Evolutionary conservation across 805 yeast species (phyloP).

Genomic region (Sugiyamaella lignohabitans): DNA sequence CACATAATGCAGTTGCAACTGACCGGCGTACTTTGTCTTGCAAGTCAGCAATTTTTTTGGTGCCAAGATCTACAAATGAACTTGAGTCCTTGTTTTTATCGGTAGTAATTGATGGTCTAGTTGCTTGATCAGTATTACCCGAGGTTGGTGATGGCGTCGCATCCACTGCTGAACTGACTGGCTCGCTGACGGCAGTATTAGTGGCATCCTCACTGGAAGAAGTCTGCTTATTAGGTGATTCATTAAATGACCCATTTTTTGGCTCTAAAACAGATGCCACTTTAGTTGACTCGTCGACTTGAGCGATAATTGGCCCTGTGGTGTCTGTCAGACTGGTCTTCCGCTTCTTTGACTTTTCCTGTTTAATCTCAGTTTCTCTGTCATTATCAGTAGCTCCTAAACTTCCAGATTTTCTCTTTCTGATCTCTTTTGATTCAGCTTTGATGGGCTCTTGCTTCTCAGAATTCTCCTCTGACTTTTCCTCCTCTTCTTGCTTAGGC

Average conservation of each 20-base stretch:
- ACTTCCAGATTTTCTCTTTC: neutral
- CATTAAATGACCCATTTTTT: too few species aligned
- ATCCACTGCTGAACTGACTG: neutral
- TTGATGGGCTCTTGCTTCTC: neutral
- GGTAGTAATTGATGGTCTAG: neutral
- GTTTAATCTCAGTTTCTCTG: neutral
- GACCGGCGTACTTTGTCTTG: conserved; percentile 35
- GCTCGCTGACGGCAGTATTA: neutral
- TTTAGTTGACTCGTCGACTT: too few species aligned
- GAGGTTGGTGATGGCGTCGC: neutral
- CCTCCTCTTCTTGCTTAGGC: conserved; percentile 10
- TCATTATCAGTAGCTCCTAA: neutral
- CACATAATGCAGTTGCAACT: conserved; percentile 47
- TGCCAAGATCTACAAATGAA: neutral
- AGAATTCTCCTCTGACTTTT: neutral
- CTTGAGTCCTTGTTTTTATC: neutral
- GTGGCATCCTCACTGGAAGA: neutral
- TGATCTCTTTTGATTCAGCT: neutral
- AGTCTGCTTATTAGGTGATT: neutral
- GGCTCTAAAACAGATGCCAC: too few species aligned
- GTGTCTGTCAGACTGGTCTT: neutral
- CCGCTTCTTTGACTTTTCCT: neutral
- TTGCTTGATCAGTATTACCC: neutral
- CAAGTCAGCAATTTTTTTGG: conserved; percentile 8
- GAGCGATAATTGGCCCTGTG: too few species aligned